Percentiles rank a stretch among this genome's conserved stretches.
Conservation (phyloP, 306 rosid genomes). For the Geum urbanum region DNA sequence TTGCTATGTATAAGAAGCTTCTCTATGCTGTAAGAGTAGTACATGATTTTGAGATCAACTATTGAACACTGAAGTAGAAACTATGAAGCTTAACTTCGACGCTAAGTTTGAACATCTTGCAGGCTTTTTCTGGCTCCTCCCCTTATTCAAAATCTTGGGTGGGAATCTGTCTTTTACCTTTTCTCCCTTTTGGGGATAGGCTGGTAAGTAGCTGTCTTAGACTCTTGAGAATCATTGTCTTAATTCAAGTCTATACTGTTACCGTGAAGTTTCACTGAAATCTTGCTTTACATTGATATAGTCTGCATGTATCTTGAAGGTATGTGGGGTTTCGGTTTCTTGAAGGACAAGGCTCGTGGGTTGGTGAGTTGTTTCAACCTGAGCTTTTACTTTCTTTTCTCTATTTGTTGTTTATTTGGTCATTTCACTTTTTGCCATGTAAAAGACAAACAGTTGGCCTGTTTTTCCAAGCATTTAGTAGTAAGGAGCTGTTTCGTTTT, state of each 20-base stretch:
- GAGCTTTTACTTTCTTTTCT: conserved; percentile 31
- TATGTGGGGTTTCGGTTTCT: conserved; percentile 72
- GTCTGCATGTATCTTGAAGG: conserved; percentile 46
- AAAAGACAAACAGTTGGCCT: background rate
- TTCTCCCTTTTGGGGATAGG: conserved; percentile 75
- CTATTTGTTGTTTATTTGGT: conserved; percentile 11
- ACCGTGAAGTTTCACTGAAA: conserved; percentile 13
- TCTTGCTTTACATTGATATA: conserved; percentile 14
- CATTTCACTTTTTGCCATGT: background rate
- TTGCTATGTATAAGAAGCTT: conserved; percentile 11
- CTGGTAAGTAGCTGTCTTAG: conserved; percentile 60
- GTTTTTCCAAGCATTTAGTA: background rate
- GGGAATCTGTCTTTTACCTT: conserved; percentile 88
- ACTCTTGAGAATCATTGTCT: conserved; percentile 8
- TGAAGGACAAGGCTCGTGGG: conserved; percentile 41
- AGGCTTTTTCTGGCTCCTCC: conserved; percentile 96
- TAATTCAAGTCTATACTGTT: background rate
- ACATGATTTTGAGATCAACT: background rate
- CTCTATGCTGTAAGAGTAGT: no score
- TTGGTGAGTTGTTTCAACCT: conserved; percentile 52
- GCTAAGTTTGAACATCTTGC: conserved; percentile 30
- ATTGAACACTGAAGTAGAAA: background rate
- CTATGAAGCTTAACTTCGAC: background rate
- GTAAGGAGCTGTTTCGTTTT: background rate
- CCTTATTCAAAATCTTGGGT: conserved; percentile 79